Percentiles rank a stretch among this genome's conserved stretches.
Conservation (phyloP, 2,329 filamentous ascomycete species). For the Colletotrichum viniferum region DNA sequence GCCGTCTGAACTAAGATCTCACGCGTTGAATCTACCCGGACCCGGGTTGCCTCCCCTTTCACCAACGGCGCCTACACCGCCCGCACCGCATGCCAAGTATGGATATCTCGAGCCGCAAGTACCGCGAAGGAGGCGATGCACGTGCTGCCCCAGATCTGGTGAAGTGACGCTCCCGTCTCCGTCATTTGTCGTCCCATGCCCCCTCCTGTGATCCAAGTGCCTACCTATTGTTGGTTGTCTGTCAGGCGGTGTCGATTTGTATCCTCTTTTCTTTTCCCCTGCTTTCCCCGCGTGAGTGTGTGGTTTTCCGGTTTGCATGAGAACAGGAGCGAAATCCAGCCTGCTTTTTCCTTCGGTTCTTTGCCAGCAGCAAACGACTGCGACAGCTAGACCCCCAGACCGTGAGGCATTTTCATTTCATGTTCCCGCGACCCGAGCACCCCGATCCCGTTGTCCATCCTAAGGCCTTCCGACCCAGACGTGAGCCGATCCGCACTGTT, state of each 20-base stretch:
- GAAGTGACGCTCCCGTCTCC: not conserved
- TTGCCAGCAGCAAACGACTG: not conserved
- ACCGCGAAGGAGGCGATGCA: not conserved
- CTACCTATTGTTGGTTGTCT: not conserved
- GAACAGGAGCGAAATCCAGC: not conserved
- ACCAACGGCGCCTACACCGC: not conserved
- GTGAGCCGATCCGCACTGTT: not conserved
- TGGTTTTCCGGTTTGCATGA: not conserved
- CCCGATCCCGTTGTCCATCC: not conserved
- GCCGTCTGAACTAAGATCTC: not conserved
- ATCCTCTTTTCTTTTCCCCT: not conserved
- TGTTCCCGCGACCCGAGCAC: not conserved
- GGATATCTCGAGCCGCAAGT: not conserved
- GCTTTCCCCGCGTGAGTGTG: not conserved
- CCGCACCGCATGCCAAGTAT: not conserved
- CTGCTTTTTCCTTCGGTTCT: not conserved
- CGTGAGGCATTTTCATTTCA: not conserved
- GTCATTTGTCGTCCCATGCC: not conserved
- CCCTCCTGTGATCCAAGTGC: not conserved
- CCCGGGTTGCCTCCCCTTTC: not conserved
- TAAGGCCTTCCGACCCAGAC: not conserved
- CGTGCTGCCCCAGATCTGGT: not conserved
- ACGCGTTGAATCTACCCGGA: not conserved
- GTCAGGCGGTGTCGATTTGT: not conserved
- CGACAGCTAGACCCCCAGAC: not conserved